Percentiles rank a stretch among this genome's conserved stretches.
Conservation (phyloP, 192 early-diverging fungal genomes). For the Linnemannia exigua region DNA sequence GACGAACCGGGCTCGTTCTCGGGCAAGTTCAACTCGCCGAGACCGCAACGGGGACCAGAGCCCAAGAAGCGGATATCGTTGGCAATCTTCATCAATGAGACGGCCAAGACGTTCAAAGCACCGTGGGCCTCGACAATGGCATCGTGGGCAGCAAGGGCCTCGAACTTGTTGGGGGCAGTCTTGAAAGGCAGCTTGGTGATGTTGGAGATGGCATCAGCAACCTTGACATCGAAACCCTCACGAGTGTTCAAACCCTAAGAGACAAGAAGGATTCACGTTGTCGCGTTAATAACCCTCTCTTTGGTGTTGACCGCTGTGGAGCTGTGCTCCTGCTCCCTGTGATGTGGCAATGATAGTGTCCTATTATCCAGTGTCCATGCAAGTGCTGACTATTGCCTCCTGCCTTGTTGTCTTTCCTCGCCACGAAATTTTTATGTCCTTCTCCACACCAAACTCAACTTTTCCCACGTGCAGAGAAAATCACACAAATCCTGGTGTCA, state of each 20-base stretch:
- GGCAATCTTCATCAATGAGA: constrained; percentile 99
- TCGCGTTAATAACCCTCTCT: background rate
- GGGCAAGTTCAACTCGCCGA: constrained; percentile 96
- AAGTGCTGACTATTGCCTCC: too few relatives aligned
- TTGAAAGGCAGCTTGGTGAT: constrained; percentile 93
- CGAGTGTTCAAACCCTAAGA: constrained; percentile 91
- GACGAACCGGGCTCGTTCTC: constrained; percentile 99
- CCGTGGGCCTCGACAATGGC: constrained; percentile 97
- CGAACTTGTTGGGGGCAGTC: constrained; percentile 99
- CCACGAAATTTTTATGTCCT: background rate
- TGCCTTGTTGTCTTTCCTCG: background rate
- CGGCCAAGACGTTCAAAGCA: constrained; percentile 94
- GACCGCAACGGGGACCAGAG: constrained; percentile 97
- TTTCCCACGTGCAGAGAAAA: constrained; percentile 21
- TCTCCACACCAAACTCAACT: constrained; percentile 13
- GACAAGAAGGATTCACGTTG: background rate
- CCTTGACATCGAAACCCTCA: constrained; percentile 91
- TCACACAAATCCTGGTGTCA: background rate
- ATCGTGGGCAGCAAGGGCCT: constrained; percentile 98
- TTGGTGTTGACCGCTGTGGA: background rate
- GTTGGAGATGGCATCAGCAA: constrained; percentile 90
- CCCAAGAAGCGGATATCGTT: constrained; percentile 94
- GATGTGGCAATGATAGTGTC: background rate
- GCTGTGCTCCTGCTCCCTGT: background rate
- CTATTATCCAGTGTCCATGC: background rate